Base-by-base conservation (phyloP, 2,329 filamentous ascomycete genomes). In the Aspergillus pseudonomiae region DNA sequence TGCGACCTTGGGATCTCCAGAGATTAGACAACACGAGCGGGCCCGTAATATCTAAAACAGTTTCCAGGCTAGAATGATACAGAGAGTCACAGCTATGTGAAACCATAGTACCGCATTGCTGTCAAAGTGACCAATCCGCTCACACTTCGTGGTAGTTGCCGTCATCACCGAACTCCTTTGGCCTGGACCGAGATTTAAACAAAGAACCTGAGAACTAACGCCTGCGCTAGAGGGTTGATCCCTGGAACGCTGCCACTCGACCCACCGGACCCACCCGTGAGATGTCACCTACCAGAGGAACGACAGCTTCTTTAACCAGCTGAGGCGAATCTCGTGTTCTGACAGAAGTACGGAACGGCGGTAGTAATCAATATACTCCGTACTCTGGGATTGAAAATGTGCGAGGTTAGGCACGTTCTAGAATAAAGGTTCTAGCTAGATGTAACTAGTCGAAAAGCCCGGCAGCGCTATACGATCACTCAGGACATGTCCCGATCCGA, bases 331-430 rank as follows among this genome's bases (percentile, higher is more conserved):
- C 14, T 5, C 14, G 5, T 6, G 14, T 16, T 6, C 5, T 6
- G 14, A 36, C 34, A 36, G 14, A 16, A 1, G 39, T 9, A n/a
- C 39, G 3, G 19, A 41, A n/a, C 7, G 39, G 6, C 2, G 6
- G 6, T 9, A n/a, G 3, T 3, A 3, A n/a, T 9, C 4, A 16
- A 19, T 6, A 41, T 41, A n/a, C 3, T n/a, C 19, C n/a, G 16
- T 41, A n/a, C 3, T n/a, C 19, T 41, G 16, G 7, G 6, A 19
- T 41, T 41, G 16, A 41, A 41, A 9, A 16, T 4, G 7, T 41
- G 3, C 6, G 16, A 19, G 19, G 19, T 19, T 6, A 7, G 2
- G 3, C 7, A 10, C 1, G 9, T 3, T 3, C 0, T 6, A 1
- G 9, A n/a, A 2, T n/a, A 10, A 16, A 9, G 4, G 19, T 41